Base-by-base conservation (phyloP, 108 stramenopile genomes). In the Asterionellopsis glacialis region DNA sequence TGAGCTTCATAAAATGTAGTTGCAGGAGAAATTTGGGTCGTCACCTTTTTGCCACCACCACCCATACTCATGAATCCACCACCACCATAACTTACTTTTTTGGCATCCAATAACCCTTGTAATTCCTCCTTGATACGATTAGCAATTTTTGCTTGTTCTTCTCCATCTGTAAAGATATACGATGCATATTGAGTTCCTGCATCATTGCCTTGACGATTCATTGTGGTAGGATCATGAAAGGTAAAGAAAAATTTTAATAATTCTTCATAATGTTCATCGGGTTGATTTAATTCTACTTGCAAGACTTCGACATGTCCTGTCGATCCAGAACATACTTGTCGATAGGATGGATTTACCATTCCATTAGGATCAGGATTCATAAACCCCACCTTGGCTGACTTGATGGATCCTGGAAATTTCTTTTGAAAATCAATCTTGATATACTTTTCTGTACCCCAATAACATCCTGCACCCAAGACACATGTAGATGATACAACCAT, bases 121-220 rank as follows among this genome's bases (percentile, higher is more conserved):
- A 85, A 62, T 26, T 89, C 82, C 11, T 43, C 60, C 59, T 65
- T 82, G 61, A 85, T 78, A 59, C 69, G 76, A 42, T 77, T 51
- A 22, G 85, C 87, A 65, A 82, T 83, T 44, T 60, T 41, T 18
- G 15, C 26, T 69, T 93, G 88, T 41, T 80, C 73, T 21, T 72
- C 72, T 23, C 78, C 83, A 48, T 75, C 61, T 41, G 41, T 64
- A 76, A 91, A 97, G 15, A 97, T 79, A 11, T 56, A 82, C 25
- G 72, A 73, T 23, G 83, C 78, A 64, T 97, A 97, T 63, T 97
- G 96, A 5, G 84, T 81, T 4, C 96, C 96, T 12, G 53, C 43
- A 77, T 97, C 96, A 48, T 88, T 85, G n/a, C 92, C 91, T 71
- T 97, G 96, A 16, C 85, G 73, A 70, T 97, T 81, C 59, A 68